Percentiles rank a stretch among this genome's conserved stretches.
These are phyloP conservation scores for Candida golubevii DNA, from an alignment of 805 yeast species.

Conservation along the genomic window DNA sequence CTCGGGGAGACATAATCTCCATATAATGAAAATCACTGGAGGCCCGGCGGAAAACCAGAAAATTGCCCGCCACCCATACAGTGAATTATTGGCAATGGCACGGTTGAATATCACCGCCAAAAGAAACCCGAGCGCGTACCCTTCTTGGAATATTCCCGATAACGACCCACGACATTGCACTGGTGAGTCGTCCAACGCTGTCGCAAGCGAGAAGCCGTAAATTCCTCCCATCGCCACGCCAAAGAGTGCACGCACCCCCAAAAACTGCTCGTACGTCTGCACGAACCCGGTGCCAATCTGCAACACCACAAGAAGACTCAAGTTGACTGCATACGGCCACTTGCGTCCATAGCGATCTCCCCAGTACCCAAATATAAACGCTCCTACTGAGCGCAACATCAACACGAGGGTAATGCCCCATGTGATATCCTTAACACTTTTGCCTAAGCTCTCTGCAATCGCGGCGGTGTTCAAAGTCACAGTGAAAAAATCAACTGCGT, in stretches of 20 bases:
- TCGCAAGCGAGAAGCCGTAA: conserved; percentile 61
- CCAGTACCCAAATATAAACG: conserved; percentile 53
- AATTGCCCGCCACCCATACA: conserved; percentile 59
- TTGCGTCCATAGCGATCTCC: conserved; percentile 62
- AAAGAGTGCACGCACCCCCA: conserved; percentile 59
- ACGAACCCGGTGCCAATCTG: conserved; percentile 66
- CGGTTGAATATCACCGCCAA: conserved; percentile 62
- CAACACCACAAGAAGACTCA: conserved; percentile 43
- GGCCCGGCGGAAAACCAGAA: conserved; percentile 73
- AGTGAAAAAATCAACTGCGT: conserved; percentile 60
- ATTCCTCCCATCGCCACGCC: conserved; percentile 72
- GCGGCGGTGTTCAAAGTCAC: conserved; percentile 48
- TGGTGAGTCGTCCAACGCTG: conserved; percentile 66
- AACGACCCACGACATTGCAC: conserved; percentile 52
- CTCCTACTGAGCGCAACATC: conserved; percentile 67
- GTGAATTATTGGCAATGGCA: conserved; percentile 46
- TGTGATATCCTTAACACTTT: conserved; percentile 47
- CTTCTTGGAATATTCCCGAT: conserved; percentile 73
- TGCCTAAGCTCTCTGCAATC: conserved; percentile 44
- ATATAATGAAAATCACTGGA: conserved; percentile 52
- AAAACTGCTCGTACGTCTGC: conserved; percentile 50
- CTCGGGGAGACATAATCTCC: conserved; percentile 57
- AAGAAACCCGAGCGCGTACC: conserved; percentile 69
- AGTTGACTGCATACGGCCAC: conserved; percentile 49
- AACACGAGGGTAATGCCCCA: conserved; percentile 71